A percentile compares a stretch with the other conserved stretches of the same genome.
Conservation (phyloP, 2,329 filamentous ascomycete species). For the Fusarium multiceps region DNA sequence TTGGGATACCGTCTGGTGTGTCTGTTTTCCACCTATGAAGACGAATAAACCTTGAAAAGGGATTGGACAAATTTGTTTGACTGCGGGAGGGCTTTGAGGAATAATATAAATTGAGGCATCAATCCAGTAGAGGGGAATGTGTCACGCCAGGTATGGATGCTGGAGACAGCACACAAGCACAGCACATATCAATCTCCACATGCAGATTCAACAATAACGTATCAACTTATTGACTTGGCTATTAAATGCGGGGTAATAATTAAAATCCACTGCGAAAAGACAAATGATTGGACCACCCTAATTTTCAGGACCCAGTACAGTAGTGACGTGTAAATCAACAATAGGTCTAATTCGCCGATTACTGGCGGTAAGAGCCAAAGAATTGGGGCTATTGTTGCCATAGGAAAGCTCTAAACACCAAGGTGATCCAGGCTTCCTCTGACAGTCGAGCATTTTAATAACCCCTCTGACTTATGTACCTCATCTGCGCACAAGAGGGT, state of each 20-base stretch:
- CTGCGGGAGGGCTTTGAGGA: background rate
- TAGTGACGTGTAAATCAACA: background rate
- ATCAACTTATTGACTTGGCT: background rate
- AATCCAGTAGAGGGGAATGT: background rate
- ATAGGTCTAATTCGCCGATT: background rate
- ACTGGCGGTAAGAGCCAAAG: background rate
- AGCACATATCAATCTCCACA: conserved; percentile 1
- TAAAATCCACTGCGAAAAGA: background rate
- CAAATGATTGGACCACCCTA: background rate
- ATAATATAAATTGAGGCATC: background rate
- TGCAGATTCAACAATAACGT: background rate
- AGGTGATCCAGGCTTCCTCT: too few relatives aligned
- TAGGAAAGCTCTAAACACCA: too few relatives aligned
- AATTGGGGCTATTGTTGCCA: background rate
- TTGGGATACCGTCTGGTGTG: background rate
- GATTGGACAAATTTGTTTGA: background rate
- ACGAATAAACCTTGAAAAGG: background rate
- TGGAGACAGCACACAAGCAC: background rate
- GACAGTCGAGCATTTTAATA: too few relatives aligned
- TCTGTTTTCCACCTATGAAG: background rate
- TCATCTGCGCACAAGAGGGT: too few relatives aligned
- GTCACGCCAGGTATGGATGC: background rate
- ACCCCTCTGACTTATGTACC: too few relatives aligned
- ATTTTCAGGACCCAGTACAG: background rate
- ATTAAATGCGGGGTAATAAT: background rate